Percentiles rank a stretch among this genome's conserved stretches.
Evolutionary conservation across 768 basidiomycete genomes (phyloP).

Genomic region (Kwoniella dendrophila): DNA sequence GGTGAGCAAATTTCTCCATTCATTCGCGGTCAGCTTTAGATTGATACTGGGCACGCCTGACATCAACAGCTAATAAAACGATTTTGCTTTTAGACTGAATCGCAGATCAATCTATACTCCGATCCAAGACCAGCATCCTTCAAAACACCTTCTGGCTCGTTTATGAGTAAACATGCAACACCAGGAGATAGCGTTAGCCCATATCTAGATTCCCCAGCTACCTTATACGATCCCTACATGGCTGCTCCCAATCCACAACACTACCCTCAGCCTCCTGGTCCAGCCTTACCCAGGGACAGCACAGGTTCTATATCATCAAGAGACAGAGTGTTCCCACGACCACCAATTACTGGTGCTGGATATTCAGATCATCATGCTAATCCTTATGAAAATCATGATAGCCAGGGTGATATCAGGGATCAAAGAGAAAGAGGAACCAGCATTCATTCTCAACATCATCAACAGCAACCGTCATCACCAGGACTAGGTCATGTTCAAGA

Average conservation of each 20-base stretch:
- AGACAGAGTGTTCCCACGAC: conserved; percentile 9
- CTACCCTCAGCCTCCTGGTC: conserved; percentile 14
- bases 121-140: conserved; percentile 26
- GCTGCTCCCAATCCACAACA: conserved; percentile 4
- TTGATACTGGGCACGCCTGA: too few relatives aligned
- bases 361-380: neutral
- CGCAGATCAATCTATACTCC: conserved; percentile 18
- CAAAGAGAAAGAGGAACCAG: neutral
- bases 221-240: conserved; percentile 22
- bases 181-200: neutral
- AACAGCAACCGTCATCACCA: too few relatives aligned
- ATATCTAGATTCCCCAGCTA: conserved; percentile 17
- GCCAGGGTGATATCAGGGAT: conserved; percentile 1
- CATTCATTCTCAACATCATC: neutral
- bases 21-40: too few relatives aligned
- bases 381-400: conserved; percentile 11
- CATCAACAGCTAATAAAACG: neutral
- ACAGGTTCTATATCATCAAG: too few relatives aligned
- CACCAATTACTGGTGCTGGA: neutral
- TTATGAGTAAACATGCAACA: conserved; percentile 10
- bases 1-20: conserved; percentile 8
- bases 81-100: conserved; percentile 7
- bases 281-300: too few relatives aligned
- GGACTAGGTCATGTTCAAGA: conserved; percentile 6
- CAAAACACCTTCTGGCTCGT: conserved; percentile 11